Evolutionary conservation across 2,329 filamentous ascomycete species (phyloP), one percentile per base, ranked within the genome.

Genomic region (Cucurbitaria berberidis): DNA sequence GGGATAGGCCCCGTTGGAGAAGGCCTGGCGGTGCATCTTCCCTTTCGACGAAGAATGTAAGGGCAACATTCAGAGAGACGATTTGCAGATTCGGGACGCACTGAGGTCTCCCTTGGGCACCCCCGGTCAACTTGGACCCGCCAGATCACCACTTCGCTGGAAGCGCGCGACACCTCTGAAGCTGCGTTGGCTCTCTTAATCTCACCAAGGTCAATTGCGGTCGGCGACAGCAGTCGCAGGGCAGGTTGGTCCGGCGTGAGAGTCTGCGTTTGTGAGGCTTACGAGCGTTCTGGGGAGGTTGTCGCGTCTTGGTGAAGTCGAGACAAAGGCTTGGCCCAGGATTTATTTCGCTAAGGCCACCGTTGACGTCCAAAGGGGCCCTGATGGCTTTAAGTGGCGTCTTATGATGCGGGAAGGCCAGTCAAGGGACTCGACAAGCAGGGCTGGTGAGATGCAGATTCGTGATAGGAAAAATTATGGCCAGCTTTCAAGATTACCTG

Each of bases 11-110:
- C 91, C 93, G 80, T 95, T 96, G 59, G 88, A 86, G 77, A 89
- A 93, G 75, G 88, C 88, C 82, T 96, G 91, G 81, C 91, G 86
- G 74, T 93, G 90, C 86, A 95, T 92, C 86, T 89, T 89, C 80
- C 86, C 73, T 69, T 73, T 70, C 73, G 78, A 76, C 65, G 79
- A 77, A 52, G 79, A 80, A 80, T 86, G 83, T 68, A 83, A 82
- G 62, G 85, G 85, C 70, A 87, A 78, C 85, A 87, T 86, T 73
- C 74, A 76, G 71, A 64, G 55, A 55, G 62, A 57, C 60, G 52
- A 48, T 45, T 56, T 56, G 48, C 55, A 66, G 59, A 55, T 56
- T 59, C 42, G 59, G 64, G 60, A 64, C 60, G 63, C 63, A 60
- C 55, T 62, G 58, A 57, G 59, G 57, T 70, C 65, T 74, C 70